phyloP scores from a whole-genome alignment of 768 basidiomycete genomes.

The Pholiota conissans region DNA sequence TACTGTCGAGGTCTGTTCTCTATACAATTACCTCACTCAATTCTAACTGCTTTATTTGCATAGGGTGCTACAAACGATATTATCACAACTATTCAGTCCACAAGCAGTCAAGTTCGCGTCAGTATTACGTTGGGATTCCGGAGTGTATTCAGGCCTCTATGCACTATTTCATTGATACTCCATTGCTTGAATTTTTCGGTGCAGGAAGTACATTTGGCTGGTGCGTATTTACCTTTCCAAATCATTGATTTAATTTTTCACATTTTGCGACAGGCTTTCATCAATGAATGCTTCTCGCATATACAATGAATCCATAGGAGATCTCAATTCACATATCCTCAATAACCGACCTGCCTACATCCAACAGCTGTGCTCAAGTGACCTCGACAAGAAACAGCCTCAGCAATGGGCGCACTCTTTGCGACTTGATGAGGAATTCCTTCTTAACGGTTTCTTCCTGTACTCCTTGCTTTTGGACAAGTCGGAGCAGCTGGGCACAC shows the following conservation, averaged over 20 bases:
- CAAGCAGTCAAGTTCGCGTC: conserved; percentile 5
- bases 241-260: neutral
- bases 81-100: conserved; percentile 17
- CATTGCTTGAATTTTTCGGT: neutral
- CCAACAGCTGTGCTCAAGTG: neutral
- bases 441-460: neutral
- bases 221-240: neutral
- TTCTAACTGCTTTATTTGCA: neutral
- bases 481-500: neutral
- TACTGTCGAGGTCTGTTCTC: neutral
- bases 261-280: neutral
- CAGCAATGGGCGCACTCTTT: neutral
- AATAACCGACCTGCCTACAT: neutral
- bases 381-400: neutral
- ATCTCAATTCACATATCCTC: neutral
- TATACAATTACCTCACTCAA: neutral
- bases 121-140: conserved; percentile 12
- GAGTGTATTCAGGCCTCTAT: neutral
- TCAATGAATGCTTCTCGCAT: neutral
- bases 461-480: neutral
- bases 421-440: neutral
- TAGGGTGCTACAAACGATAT: conserved; percentile 8
- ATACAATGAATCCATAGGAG: neutral
- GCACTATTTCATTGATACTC: neutral
- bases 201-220: neutral